phyloP scores from a whole-genome alignment of 2,329 filamentous ascomycete genomes.

The Paracoccidioides brasiliensis region DNA sequence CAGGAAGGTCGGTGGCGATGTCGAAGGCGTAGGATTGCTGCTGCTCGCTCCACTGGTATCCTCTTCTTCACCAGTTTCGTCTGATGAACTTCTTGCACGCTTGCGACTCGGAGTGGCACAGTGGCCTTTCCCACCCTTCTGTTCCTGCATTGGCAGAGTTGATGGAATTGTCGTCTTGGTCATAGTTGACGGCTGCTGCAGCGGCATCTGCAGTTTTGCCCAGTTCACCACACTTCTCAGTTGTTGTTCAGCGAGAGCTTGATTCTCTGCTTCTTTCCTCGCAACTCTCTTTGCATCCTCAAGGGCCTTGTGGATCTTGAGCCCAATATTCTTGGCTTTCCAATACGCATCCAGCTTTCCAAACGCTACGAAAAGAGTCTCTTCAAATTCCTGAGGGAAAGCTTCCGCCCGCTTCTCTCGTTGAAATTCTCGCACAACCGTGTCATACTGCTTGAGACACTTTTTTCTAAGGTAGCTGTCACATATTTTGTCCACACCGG shows the following conservation, averaged over 20 bases:
- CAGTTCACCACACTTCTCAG: background rate
- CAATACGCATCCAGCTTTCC: slow-evolving; percentile 1
- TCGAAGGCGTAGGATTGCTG: background rate
- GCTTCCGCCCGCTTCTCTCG: background rate
- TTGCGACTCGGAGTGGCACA: background rate
- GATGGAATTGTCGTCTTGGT: background rate
- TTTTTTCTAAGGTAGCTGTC: slow-evolving; percentile 5
- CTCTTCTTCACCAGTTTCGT: background rate
- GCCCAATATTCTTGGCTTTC: background rate
- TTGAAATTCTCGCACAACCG: background rate
- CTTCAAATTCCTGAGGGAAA: background rate
- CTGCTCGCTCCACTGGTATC: background rate
- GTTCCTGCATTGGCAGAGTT: background rate
- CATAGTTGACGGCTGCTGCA: background rate
- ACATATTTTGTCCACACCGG: background rate
- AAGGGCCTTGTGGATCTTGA: background rate
- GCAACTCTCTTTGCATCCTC: background rate
- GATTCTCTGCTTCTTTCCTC: background rate
- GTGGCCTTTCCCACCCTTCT: background rate
- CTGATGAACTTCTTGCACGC: background rate
- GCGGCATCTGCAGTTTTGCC: background rate
- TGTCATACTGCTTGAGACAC: slow-evolving; percentile 6
- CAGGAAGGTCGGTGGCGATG: background rate
- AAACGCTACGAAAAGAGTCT: background rate
- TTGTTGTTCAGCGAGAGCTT: background rate